Base-by-base conservation (phyloP, 169 alveolate genomes). In the Plasmodium inui region DNA sequence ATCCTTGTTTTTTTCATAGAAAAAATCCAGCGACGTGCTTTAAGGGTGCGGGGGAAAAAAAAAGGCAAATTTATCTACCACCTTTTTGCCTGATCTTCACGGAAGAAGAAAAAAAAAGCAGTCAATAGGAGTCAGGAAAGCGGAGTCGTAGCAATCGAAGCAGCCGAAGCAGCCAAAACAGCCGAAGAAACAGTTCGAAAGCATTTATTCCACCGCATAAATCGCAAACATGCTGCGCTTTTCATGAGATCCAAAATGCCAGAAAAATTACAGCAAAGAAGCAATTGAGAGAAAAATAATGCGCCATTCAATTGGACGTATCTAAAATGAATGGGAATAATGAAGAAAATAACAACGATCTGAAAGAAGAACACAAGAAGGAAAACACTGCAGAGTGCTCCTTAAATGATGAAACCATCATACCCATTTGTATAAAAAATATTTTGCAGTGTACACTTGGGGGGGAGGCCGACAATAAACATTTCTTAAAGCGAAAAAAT, bases 321-420 rank as follows among this genome's bases (percentile, higher is more conserved):
- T 53, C 17, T 17, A 83, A 83, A 67, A 83, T 83, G 92, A 70
- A 26, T 39, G 82, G 28, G 30, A 39, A 61, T 83, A 83, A 70
- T 83, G 72, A 46, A 26, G 72, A 46, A 26, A 22, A 34, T 37
- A 17, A 83, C 50, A 61, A 14, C 61, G 71, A 70, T 17, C n/a
- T 53, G 50, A 83, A 79, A 61, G 78, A 67, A 85, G 78, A 67
- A 85, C 83, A 46, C 37, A 71, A 19, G 22, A 32, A 61, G 14
- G 93, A 84, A 72, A 12, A 46, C 71, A 83, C 28, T 44, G 3
- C 32, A 37, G 90, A 79, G 34, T 55, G 50, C 73, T 10, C 76
- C 26, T 26, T 89, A 89, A 89, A 89, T 78, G 94, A 89, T 89
- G 74, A 57, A 79, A 79, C 41, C 32, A 79, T 89, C 19, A 89